phyloP scores from a whole-genome alignment of 768 basidiomycete genomes.

The Macrocybe gigantea region DNA sequence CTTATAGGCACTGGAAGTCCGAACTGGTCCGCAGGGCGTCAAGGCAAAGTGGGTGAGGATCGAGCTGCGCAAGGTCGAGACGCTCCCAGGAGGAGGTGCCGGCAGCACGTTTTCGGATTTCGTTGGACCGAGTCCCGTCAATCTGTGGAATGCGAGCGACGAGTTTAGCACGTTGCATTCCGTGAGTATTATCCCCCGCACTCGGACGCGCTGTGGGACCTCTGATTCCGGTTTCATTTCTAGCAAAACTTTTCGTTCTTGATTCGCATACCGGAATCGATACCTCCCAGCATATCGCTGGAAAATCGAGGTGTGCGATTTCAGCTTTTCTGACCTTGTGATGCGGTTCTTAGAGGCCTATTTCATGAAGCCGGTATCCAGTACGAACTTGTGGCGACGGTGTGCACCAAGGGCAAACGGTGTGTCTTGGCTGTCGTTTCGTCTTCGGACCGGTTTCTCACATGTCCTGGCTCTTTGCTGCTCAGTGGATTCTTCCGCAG shows the following conservation, averaged over 20 bases:
- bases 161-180: conserved; percentile 67
- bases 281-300: conserved; percentile 80
- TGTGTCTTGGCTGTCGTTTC: conserved; percentile 22
- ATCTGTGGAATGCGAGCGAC: conserved; percentile 75
- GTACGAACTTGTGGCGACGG: conserved; percentile 85
- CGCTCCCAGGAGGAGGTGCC: conserved; percentile 63
- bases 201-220: background rate
- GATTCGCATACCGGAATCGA: conserved; percentile 88
- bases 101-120: conserved; percentile 73
- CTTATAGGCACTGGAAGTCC: conserved; percentile 77
- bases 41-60: conserved; percentile 92
- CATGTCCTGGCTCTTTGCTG: background rate
- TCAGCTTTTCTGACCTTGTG: background rate
- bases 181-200: conserved; percentile 34
- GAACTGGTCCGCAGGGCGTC: conserved; percentile 65
- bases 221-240: conserved; percentile 1
- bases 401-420: conserved; percentile 86
- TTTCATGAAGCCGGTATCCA: conserved; percentile 56
- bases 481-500: conserved; percentile 79
- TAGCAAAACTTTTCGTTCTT: conserved; percentile 88
- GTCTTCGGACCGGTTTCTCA: background rate
- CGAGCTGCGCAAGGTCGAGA: conserved; percentile 89
- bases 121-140: conserved; percentile 77
- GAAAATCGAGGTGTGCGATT: conserved; percentile 58
- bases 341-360: conserved; percentile 16